Base-by-base conservation (phyloP, 306 rosid genomes). In the Carpinus fangiana region DNA sequence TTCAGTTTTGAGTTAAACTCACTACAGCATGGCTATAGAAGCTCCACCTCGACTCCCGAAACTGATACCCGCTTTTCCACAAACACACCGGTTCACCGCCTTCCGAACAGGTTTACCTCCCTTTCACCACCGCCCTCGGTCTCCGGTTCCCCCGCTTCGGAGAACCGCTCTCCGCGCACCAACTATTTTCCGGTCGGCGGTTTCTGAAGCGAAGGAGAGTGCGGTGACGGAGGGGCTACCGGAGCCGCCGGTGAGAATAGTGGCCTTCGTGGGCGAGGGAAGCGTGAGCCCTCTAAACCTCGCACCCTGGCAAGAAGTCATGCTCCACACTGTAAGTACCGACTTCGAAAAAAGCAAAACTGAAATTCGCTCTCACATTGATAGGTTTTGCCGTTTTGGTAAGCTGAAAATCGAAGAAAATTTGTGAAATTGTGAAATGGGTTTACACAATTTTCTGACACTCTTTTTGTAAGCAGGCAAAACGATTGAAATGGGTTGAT, bases 401-500 rank as follows among this genome's bases (percentile, higher is more conserved):
- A 41, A 41, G 45, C 45, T 41, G 45, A 41, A 41, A 41, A 5
- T 41, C 45, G 45, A 41, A 41, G 45, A 6, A 41, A 41, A 5
- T 38, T 38, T 38, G 4, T 38, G 43, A 38, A 38, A 5, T 38
- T 38, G 43, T 41, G 45, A 41, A 41, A 41, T 41, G 45, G 45
- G 43, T 71, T 76, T 0, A 60, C 21, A 17, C 61, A 46, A 66
- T 69, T 76, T n/a, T 38, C 50, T 67, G 65, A 75, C 31, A 21
- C n/a, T 26, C 57, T 81, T 28, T 71, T 5, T 77, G n/a, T 73
- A 28, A 75, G 36, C 87, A 90, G 98, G 98, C 88, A 18, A 88
- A 88, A 81, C 87, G 91, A 81, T 69, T 91, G 83, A 91, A 91
- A 87, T 93, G 98, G 98, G 88, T 93, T 6, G 96, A 93, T 57